Evolutionary conservation across 108 stramenopile genomes (phyloP), one percentile per base, ranked within the genome.

Genomic region (Licmophora abbreviata): DNA sequence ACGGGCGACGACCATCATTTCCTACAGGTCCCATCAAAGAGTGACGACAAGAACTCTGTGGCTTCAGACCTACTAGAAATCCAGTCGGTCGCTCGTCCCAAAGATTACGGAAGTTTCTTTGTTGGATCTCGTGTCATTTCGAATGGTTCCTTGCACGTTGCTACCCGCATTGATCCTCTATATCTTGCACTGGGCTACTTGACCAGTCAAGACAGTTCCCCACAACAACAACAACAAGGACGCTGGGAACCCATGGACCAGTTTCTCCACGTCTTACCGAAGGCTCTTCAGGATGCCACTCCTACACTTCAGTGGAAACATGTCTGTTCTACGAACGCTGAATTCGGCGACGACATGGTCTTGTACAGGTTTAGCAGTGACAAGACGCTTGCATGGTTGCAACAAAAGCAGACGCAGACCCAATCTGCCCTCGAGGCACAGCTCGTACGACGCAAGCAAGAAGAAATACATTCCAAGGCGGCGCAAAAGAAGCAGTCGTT

Each of bases 161-260:
- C 64, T 15, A 79, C 71, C 12, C 49, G 63, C 10, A 60, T 85
- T 14, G 84, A 85, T 64, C 84, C 84, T 5, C 49, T 85, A 12
- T 85, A 68, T 50, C 77, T 78, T 57, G 62, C 64, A 1, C 32
- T 85, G 23, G 24, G 42, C 7, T 50, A 48, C 30, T 58, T 71
- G 24, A 41, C 55, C 28, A 44, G 68, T 20, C 18, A 25, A 34
- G 32, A 29, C 8, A 11, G 10, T 12, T 35, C 34, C 12, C 8
- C 17, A 10, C 49, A 35, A 45, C 40, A 47, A 7, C 26, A 45
- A 15, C 50, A 31, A 31, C 26, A 49, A 49, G 15, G 57, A 36
- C 63, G 54, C 31, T 85, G 83, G 83, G 70, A 70, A 54, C 83
- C 83, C 5, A 66, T 59, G 47, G 79, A 85, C 44, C 83, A 85